Conservation (phyloP, 78 protist species). For the Pelomyxa schiedti region DNA sequence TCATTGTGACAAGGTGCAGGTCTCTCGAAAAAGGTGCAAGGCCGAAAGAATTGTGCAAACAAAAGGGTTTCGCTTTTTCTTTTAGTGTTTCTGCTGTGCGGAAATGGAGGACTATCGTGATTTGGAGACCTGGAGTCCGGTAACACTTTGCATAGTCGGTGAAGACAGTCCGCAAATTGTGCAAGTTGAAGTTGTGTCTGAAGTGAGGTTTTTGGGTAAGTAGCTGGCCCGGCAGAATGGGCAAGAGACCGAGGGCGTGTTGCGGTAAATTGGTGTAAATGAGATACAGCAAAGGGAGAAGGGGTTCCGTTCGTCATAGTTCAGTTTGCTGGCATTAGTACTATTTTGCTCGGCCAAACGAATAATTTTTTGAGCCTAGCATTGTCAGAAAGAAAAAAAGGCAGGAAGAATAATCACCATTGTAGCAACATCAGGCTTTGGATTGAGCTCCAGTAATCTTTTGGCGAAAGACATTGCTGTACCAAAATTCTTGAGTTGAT, state of each 20-base stretch:
- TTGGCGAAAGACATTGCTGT: slow-evolving; percentile 69
- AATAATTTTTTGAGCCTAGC: slow-evolving; percentile 49
- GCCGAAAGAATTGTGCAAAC: too few species aligned
- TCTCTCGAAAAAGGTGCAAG: too few species aligned
- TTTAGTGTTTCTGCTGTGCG: too few species aligned
- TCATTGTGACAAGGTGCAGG: too few species aligned
- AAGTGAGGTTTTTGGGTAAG: slow-evolving; percentile 33
- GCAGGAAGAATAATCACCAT: not conserved
- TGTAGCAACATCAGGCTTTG: slow-evolving; percentile 41
- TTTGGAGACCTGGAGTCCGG: too few species aligned
- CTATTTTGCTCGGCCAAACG: slow-evolving; percentile 44
- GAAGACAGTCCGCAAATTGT: too few species aligned
- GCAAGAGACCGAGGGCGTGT: slow-evolving; percentile 48
- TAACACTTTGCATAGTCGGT: too few species aligned
- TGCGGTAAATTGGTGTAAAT: slow-evolving; percentile 68
- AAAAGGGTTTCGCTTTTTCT: too few species aligned
- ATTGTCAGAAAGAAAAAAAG: not conserved
- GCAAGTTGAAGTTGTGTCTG: too few species aligned
- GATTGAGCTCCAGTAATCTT: slow-evolving; percentile 70
- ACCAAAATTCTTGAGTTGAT: slow-evolving; percentile 51
- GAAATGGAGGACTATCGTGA: too few species aligned
- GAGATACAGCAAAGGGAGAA: slow-evolving; percentile 61
- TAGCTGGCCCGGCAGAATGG: slow-evolving; percentile 57
- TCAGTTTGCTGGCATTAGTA: slow-evolving; percentile 7
- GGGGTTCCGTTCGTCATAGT: slow-evolving; percentile 85